These are phyloP conservation scores for Ganoderma sp. DNA, from an alignment of 1,284 basidiomycete species.

Conservation along the genomic window DNA sequence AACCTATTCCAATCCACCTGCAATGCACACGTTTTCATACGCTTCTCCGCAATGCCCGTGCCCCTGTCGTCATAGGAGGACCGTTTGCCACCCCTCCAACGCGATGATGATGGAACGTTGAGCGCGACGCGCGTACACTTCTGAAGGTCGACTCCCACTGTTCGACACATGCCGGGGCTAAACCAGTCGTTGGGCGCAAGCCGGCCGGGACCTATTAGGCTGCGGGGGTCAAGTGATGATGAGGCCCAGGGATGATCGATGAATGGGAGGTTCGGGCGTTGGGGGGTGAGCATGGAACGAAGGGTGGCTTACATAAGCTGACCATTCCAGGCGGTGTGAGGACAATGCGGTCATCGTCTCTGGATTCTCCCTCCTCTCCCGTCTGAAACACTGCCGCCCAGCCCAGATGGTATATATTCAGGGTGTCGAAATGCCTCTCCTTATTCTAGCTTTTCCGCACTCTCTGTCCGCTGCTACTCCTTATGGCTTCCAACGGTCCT, in stretches of 20 bases:
- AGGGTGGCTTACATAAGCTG: constrained; percentile 33
- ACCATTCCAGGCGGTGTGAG: constrained; percentile 9
- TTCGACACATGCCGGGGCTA: not conserved
- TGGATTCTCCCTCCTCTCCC: constrained; percentile 5
- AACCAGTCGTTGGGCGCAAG: not conserved
- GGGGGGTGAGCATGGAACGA: constrained; percentile 25
- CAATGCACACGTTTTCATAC: constrained; percentile 2
- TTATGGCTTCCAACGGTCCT: constrained; percentile 24
- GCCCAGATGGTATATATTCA: constrained; percentile 21
- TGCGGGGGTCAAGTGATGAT: constrained; percentile 32
- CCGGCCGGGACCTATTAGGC: not conserved
- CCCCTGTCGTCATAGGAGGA: constrained; percentile 7
- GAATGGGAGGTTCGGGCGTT: constrained; percentile 11
- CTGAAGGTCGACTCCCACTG: not conserved
- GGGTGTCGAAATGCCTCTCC: constrained; percentile 13
- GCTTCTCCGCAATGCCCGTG: not conserved
- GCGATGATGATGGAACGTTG: not conserved
- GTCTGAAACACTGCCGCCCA: constrained; percentile 10
- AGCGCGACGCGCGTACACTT: not conserved
- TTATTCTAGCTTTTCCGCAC: not conserved
- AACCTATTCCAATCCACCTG: not conserved
- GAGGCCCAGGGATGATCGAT: not conserved
- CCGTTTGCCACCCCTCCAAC: not conserved
- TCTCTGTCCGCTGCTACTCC: not conserved
- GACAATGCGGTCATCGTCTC: constrained; percentile 14